Conservation (phyloP, 441 rosid genomes). For the Manihot esculenta region DNA sequence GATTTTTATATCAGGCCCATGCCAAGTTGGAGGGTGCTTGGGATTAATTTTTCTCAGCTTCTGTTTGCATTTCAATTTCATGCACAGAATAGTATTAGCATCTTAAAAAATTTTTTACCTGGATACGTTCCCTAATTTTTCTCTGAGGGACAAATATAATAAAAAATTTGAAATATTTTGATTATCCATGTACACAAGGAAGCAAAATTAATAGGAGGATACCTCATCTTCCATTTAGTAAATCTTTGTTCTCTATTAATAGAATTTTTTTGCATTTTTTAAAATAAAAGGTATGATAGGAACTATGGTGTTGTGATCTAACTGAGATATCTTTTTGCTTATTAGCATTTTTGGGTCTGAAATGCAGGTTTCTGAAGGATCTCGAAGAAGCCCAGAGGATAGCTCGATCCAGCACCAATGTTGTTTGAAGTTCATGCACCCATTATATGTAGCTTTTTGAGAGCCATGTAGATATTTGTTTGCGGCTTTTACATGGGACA, state of each 20-base stretch:
- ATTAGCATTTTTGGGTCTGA: not conserved
- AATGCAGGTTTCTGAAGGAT: slow-evolving; percentile 80
- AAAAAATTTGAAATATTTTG: not conserved
- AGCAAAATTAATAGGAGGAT: not conserved
- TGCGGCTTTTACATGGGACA: slow-evolving; percentile 9
- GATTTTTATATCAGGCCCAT: too few species aligned
- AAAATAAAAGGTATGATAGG: too few species aligned
- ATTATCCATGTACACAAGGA: not conserved
- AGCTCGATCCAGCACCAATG: slow-evolving; percentile 56
- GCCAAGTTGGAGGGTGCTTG: too few species aligned
- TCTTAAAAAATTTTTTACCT: too few species aligned
- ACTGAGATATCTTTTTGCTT: not conserved
- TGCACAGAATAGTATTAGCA: too few species aligned
- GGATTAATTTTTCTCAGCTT: too few species aligned
- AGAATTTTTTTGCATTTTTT: too few species aligned
- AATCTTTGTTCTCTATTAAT: not conserved
- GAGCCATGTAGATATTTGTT: slow-evolving; percentile 31
- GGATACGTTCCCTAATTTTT: too few species aligned
- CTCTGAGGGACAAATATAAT: not conserved
- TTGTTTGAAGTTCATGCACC: slow-evolving; percentile 42
- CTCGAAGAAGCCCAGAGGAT: slow-evolving; percentile 89
- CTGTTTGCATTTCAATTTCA: too few species aligned
- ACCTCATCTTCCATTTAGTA: not conserved
- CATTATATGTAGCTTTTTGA: slow-evolving; percentile 2
- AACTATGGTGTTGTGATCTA: too few species aligned